Percentiles rank a stretch among this genome's conserved stretches.
phyloP scores from a whole-genome alignment of 768 basidiomycete genomes.

The Lactifluus hygrophoroides region DNA sequence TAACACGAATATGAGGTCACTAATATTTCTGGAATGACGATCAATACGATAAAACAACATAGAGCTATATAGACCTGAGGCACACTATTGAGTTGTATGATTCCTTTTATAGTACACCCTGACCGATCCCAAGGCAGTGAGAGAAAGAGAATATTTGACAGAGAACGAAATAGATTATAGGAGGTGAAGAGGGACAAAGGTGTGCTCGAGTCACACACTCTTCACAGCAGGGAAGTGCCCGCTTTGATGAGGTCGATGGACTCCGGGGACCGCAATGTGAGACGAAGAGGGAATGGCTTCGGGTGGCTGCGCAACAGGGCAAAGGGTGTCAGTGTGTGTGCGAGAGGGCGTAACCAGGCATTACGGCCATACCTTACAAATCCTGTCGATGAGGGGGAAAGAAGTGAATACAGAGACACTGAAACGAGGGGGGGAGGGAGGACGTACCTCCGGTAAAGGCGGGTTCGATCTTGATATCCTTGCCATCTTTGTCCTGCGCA shows the following conservation, averaged over 20 bases:
- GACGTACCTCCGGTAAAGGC: slow-evolving; percentile 18
- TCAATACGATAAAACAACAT: not conserved
- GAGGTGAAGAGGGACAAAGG: not conserved
- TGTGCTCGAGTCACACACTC: not conserved
- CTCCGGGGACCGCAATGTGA: slow-evolving; percentile 13
- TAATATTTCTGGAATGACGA: not conserved
- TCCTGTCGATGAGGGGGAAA: not conserved
- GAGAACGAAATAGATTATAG: not conserved
- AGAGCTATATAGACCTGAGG: not conserved
- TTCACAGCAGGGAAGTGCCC: slow-evolving; percentile 9
- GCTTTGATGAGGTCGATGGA: slow-evolving; percentile 10
- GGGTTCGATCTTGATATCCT: slow-evolving; percentile 11
- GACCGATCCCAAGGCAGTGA: not conserved
- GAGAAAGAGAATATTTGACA: too few species aligned
- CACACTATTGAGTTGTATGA: not conserved
- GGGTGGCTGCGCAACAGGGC: slow-evolving; percentile 7
- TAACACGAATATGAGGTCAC: not conserved
- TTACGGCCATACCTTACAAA: slow-evolving; percentile 12
- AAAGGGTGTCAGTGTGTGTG: not conserved
- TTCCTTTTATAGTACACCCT: not conserved
- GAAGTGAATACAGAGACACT: not conserved
- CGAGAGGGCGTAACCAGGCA: not conserved
- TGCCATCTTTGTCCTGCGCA: slow-evolving; percentile 13
- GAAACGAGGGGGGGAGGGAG: not conserved
- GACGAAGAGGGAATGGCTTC: slow-evolving; percentile 14